Base-by-base conservation (phyloP, 163 green algal genomes). In the Chlorella variabilis region DNA sequence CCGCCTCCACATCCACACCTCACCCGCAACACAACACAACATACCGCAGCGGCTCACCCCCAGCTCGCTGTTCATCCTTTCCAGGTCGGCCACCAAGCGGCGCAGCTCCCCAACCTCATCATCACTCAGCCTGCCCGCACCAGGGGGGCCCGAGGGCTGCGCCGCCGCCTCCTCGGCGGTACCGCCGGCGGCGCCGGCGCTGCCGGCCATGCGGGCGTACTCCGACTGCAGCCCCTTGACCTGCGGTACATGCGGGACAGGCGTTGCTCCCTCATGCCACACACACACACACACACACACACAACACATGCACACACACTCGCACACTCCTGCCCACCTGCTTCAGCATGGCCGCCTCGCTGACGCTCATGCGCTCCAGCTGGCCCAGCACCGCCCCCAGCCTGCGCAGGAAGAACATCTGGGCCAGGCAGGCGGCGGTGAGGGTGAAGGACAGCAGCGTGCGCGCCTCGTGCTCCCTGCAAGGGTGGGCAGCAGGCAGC, bases 301-400 rank as follows among this genome's bases (percentile, higher is more conserved):
- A 68, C 13, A 8, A 51, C 8, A 66, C 20, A 66, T 31, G 13
- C 1, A n/a, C n/a, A n/a, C n/a, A n/a, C n/a, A n/a, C n/a, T n/a
- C n/a, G n/a, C n/a, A n/a, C n/a, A n/a, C n/a, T n/a, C n/a, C n/a
- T n/a, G n/a, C 45, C 45, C n/a, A 62, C 77, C 77, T 83, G 77
- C 65, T 83, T 83, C 1, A 83, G 49, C 65, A 83, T 36, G 15
- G 77, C 77, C 2, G 65, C 49, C 65, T 83, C 77, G 27, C 29
- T 59, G 25, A 54, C 36, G 15, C 20, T 29, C 77, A 63, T 68
- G 34, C 36, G 65, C 11, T 83, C 77, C 25, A 41, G 20, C 33
- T 71, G 25, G 6, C 65, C 77, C 77, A 77, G 34, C 65, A 75
- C 65, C 0, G 11, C 11, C 18, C 77, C 77, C 65, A 83, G 77